Base-by-base conservation (phyloP, 345 rosid species). In the Hibiscus syriacus region DNA sequence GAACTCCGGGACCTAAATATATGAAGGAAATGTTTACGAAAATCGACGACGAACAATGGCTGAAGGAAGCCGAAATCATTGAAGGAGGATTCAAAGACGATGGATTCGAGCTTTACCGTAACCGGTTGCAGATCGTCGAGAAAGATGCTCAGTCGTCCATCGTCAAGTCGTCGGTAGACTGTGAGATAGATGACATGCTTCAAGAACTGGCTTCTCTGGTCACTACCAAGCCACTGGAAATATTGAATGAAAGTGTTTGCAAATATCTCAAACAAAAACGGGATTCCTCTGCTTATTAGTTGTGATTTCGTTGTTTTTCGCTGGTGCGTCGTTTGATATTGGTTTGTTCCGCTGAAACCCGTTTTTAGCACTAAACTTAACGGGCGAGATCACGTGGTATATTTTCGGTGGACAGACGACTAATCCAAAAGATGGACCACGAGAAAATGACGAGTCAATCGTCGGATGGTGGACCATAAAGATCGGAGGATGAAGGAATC, bases 61-160 rank as follows among this genome's bases (percentile, higher is more conserved):
- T 78, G 41, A 80, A 80, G 66, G 80, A 71, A 66, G 52, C 79
- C 3, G 80, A 77, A 65, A 4, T 16, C 0, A 59, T 78, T 3
- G 80, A 77, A 73, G 84, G 84, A 46, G 81, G 74, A 1, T 11
- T 14, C 59, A 72, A 27, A 41, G 79, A 23, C 8, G 3, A 68
- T 4, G 84, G 84, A 0, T 71, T 75, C 11, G 72, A 75, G 17
- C 8, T 16, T 25, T 19, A 7, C 17, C 66, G 64, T 9, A 0
- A 11, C 22, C 68, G 76, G 2, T 32, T 71, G 23, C 81, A 81
- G 30, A 73, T 75, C 23, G 27, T 67, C 8, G 80, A 81, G 74
- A 75, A 73, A 13, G 81, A 72, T 54, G 67, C 14, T 25, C 66
- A 71, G 36, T 71, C 83, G n/a, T 14, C 46, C n/a, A 55, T 68